phyloP scores from a whole-genome alignment of 176 grass and related monocot species.

The Carex parvula region DNA sequence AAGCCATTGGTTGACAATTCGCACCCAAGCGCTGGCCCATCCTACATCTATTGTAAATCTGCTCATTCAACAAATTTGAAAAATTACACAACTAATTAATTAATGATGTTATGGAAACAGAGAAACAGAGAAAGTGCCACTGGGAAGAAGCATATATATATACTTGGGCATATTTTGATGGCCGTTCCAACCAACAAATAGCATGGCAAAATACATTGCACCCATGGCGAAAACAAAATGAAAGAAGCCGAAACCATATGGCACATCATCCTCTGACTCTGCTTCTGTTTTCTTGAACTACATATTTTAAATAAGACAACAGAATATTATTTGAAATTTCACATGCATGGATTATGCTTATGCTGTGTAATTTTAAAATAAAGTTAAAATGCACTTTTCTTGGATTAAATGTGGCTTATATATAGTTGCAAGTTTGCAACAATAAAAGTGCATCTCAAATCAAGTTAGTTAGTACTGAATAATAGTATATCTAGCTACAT shows the following conservation, averaged over 20 bases:
- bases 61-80: neutral
- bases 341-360: neutral
- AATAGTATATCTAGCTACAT: neutral
- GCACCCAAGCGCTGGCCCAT: slow-evolving; percentile 94
- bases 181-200: slow-evolving; percentile 87
- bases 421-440: neutral
- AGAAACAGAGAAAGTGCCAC: neutral
- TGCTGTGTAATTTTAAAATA: neutral
- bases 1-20: slow-evolving; percentile 78
- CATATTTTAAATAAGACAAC: slow-evolving; percentile 8
- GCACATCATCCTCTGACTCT: slow-evolving; percentile 61
- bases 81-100: neutral
- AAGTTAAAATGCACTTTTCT: neutral
- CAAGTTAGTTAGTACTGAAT: neutral
- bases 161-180: slow-evolving; percentile 73
- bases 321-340: neutral
- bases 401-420: neutral
- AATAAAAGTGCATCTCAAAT: neutral
- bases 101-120: too few relatives aligned
- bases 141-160: slow-evolving; percentile 16
- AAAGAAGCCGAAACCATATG: slow-evolving; percentile 91
- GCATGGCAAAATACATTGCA: slow-evolving; percentile 96
- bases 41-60: slow-evolving; percentile 97
- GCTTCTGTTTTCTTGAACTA: slow-evolving; percentile 75
- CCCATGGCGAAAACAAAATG: slow-evolving; percentile 99